Base-by-base conservation (phyloP, 1,139 yeast species). In the Hansenula anomala region DNA sequence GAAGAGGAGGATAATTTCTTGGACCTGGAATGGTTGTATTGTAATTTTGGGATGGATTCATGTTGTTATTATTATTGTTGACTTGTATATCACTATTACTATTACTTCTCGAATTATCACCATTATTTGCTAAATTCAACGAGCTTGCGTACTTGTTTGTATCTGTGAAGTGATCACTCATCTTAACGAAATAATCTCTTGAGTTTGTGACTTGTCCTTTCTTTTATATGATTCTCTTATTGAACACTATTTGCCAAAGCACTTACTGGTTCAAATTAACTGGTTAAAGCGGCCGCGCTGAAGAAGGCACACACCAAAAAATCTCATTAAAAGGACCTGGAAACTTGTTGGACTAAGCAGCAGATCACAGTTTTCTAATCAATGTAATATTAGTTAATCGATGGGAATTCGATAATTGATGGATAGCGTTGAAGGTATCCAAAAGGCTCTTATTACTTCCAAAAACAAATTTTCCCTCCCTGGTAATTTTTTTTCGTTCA, bases 101-200 rank as follows among this genome's bases (percentile, higher is more conserved):
- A n/a, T 30, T 23, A 23, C 15, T 30, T 30, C 27, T 25, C 14
- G 36, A 28, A 15, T 29, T 13, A 16, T 14, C 16, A 8, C 23
- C n/a, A 12, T 18, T 13, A 6, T 26, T 17, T 3, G 14, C 34
- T 34, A 47, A 28, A 29, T 48, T 47, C 36, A 51, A 40, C 28
- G 47, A 40, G 32, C 39, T 45, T 7, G 49, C 58, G 31, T 51
- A 52, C 38, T 37, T 47, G 33, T 43, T 52, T 3, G 58, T 54
- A 29, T 54, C 58, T 8, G 58, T 52, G 45, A 54, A 54, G 43
- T 54, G 45, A 34, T 51, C 53, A 29, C 55, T 54, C 58, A 54
- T 54, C 28, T 18, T 26, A 17, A 5, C 11, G 11, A 12, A 6
- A 7, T 5, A 16, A 8, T 28, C n/a, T n/a, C n/a, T n/a, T n/a